A percentile compares a stretch with the other conserved stretches of the same genome.
Conservation (phyloP, 306 rosid species). For the Sicyos edulis region DNA sequence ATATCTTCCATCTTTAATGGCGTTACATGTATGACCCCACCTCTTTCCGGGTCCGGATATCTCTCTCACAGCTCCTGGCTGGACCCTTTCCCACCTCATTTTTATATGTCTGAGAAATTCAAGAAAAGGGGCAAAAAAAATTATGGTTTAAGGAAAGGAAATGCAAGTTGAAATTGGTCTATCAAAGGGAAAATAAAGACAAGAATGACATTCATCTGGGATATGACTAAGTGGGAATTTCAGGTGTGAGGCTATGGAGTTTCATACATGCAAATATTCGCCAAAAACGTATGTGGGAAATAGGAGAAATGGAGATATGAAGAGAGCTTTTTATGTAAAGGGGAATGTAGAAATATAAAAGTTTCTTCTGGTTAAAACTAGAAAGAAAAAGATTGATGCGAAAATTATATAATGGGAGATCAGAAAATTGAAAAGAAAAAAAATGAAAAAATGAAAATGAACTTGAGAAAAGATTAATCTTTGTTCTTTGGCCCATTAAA, state of each 20-base stretch:
- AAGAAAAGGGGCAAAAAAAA: neutral
- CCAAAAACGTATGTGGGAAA: neutral
- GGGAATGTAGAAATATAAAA: neutral
- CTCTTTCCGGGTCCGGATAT: conserved; percentile 80
- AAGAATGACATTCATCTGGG: conserved; percentile 16
- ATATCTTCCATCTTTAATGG: conserved; percentile 80
- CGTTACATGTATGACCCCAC: conserved; percentile 98
- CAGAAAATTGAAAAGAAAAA: neutral
- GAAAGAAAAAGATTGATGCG: neutral
- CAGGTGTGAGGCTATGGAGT: conserved; percentile 26
- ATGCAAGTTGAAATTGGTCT: conserved; percentile 1
- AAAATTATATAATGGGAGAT: neutral
- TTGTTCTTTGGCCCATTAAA: conserved; percentile 1
- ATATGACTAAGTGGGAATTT: conserved; percentile 24
- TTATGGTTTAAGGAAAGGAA: conserved; percentile 26
- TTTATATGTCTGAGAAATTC: conserved; percentile 20
- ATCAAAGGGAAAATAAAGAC: conserved; percentile 9
- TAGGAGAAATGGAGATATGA: neutral
- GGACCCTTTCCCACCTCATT: conserved; percentile 95
- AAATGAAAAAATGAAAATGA: too few relatives aligned
- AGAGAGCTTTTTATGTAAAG: neutral
- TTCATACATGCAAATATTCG: conserved; percentile 31
- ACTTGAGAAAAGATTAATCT: neutral
- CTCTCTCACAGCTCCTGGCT: conserved; percentile 34
- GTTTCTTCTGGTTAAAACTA: neutral